Conservation (phyloP, 129 eudicot species). For the Centella asiatica region DNA sequence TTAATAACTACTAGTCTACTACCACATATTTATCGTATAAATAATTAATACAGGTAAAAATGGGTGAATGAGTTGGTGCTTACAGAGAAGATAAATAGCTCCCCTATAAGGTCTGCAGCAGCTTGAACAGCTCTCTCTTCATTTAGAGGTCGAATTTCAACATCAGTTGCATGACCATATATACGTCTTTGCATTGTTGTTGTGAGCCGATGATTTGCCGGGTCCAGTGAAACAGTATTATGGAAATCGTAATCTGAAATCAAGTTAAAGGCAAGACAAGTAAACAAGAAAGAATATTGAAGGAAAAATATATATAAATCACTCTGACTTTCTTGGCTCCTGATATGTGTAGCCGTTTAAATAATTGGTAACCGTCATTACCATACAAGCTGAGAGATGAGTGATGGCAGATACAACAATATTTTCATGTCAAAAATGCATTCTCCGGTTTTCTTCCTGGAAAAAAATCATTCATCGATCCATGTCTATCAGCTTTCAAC, state of each 20-base stretch:
- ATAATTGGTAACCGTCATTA: no score
- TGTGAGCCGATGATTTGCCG: conserved; percentile 76
- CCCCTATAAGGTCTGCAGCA: conserved; percentile 89
- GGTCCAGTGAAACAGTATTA: conserved; percentile 9
- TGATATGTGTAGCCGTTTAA: no score
- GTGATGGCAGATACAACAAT: no score
- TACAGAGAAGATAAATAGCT: conserved; percentile 69
- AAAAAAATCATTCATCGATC: no score
- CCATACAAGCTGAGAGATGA: no score
- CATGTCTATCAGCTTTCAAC: no score
- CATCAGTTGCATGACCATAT: conserved; percentile 73
- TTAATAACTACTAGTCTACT: background rate
- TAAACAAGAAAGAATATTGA: no score
- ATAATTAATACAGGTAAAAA: background rate
- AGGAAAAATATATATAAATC: no score
- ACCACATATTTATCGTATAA: background rate
- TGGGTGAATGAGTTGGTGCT: background rate
- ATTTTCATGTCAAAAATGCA: no score
- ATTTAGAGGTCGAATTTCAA: conserved; percentile 69
- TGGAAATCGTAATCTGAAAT: background rate
- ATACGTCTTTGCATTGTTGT: conserved; percentile 66
- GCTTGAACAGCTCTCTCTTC: conserved; percentile 91
- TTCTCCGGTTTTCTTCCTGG: no score
- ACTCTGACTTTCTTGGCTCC: no score
- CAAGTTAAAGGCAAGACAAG: background rate